Evolutionary conservation across 352 stramenopile genomes (phyloP).

Genomic region (Hyaloperonospora brassicae): DNA sequence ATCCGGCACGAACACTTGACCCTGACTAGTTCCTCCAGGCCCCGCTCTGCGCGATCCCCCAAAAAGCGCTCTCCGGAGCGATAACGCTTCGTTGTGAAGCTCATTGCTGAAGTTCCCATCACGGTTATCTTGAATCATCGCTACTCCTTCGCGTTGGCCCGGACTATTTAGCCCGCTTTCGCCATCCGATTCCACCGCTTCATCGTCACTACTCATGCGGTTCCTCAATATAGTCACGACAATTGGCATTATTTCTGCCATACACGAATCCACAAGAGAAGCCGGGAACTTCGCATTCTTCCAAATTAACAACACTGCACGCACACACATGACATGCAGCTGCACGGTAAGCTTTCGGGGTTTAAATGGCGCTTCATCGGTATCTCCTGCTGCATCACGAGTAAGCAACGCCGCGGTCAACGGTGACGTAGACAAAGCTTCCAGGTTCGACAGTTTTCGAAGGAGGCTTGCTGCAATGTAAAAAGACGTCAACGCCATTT

Average conservation of each 20-base stretch:
- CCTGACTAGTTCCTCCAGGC: slow-evolving; percentile 18
- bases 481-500: slow-evolving; percentile 63
- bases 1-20: slow-evolving; percentile 81
- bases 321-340: slow-evolving; percentile 52
- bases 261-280: slow-evolving; percentile 40
- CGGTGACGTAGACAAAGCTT: slow-evolving; percentile 49
- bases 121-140: slow-evolving; percentile 26
- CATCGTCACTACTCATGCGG: slow-evolving; percentile 44
- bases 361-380: slow-evolving; percentile 33
- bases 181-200: slow-evolving; percentile 14
- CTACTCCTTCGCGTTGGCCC: slow-evolving; percentile 28
- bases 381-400: slow-evolving; percentile 38
- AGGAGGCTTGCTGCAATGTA: slow-evolving; percentile 55
- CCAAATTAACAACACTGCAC: slow-evolving; percentile 54
- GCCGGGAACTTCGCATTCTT: slow-evolving; percentile 38
- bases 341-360: slow-evolving; percentile 45
- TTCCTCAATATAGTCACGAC: slow-evolving; percentile 73
- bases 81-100: slow-evolving; percentile 37
- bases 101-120: slow-evolving; percentile 27
- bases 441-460: slow-evolving; percentile 57
- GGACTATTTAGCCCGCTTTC: slow-evolving; percentile 25
- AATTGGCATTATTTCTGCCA: slow-evolving; percentile 58
- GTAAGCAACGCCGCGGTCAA: slow-evolving; percentile 54
- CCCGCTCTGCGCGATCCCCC: slow-evolving; percentile 19
- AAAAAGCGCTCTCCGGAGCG: slow-evolving; percentile 47